A percentile compares a stretch with the other conserved stretches of the same genome.
These are phyloP conservation scores for Cryptosporidium ryanae DNA, from an alignment of 169 alveolate species.

Conservation along the genomic window DNA sequence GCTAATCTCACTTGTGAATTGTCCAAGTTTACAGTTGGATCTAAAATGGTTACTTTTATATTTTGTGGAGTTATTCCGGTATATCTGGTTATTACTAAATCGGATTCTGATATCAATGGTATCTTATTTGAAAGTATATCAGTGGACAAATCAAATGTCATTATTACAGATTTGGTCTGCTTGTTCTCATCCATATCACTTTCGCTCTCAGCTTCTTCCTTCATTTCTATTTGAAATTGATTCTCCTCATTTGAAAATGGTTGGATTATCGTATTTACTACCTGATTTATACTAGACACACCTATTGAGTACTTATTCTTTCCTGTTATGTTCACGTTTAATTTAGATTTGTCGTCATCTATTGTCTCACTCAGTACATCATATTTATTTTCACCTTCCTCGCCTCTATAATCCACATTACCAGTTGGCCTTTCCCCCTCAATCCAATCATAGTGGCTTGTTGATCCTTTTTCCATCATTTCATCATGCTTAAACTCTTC, in stretches of 20 bases:
- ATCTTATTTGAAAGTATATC: constrained; percentile 28
- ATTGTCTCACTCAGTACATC: constrained; percentile 29
- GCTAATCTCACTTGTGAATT: constrained; percentile 33
- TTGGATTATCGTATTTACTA: constrained; percentile 23
- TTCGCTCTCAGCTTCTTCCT: constrained; percentile 38
- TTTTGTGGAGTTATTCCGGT: constrained; percentile 61
- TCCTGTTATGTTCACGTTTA: constrained; percentile 20
- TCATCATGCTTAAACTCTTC: constrained; percentile 58
- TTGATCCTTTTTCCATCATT: constrained; percentile 22
- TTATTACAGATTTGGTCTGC: constrained; percentile 28
- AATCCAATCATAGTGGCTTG: too few species aligned
- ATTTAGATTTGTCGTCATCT: not conserved
- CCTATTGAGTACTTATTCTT: constrained; percentile 39
- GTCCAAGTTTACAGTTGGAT: constrained; percentile 24
- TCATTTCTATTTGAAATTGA: constrained; percentile 26
- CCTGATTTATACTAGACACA: constrained; percentile 22
- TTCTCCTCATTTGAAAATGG: constrained; percentile 37
- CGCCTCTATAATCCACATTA: not conserved
- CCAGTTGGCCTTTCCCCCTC: not conserved
- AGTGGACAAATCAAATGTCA: constrained; percentile 43
- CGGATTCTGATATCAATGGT: constrained; percentile 36
- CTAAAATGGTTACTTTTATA: constrained; percentile 30
- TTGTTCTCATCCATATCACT: constrained; percentile 45
- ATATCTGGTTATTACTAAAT: constrained; percentile 39
- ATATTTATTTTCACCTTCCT: constrained; percentile 16